Evolutionary conservation across 345 rosid genomes (phyloP).

Genomic region (Noccaea caerulescens): DNA sequence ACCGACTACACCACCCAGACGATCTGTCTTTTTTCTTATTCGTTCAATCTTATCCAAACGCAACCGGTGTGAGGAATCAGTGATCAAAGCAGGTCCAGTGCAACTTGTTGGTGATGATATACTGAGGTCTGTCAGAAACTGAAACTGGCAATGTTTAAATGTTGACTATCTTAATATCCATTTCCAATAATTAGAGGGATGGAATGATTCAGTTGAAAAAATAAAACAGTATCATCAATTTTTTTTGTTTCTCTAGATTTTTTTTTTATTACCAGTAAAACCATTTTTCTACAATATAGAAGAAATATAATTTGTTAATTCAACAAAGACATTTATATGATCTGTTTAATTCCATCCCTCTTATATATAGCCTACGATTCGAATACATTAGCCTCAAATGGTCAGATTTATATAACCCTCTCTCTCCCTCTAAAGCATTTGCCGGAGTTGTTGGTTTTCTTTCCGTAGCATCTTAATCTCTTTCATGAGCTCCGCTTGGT

Average conservation of each 20-base stretch:
- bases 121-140: slow-evolving; percentile 55
- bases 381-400: background rate
- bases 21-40: too few species aligned
- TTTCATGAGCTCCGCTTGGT: slow-evolving; percentile 76
- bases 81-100: slow-evolving; percentile 60
- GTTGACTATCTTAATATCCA: too few species aligned
- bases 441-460: slow-evolving; percentile 79
- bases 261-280: too few species aligned
- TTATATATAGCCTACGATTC: background rate
- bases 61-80: background rate
- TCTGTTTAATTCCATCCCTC: background rate
- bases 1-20: too few species aligned
- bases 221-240: too few species aligned
- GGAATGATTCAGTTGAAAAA: background rate
- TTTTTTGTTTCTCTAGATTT: too few species aligned
- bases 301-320: background rate
- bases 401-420: background rate
- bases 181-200: background rate
- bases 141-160: too few species aligned
- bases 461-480: slow-evolving; percentile 68
- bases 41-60: background rate
- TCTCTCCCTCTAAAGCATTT: slow-evolving; percentile 55
- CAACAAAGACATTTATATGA: background rate
- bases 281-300: too few species aligned
- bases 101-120: slow-evolving; percentile 87